Base-by-base conservation (phyloP, 768 basidiomycete genomes). In the Roridomyces roridus region DNA sequence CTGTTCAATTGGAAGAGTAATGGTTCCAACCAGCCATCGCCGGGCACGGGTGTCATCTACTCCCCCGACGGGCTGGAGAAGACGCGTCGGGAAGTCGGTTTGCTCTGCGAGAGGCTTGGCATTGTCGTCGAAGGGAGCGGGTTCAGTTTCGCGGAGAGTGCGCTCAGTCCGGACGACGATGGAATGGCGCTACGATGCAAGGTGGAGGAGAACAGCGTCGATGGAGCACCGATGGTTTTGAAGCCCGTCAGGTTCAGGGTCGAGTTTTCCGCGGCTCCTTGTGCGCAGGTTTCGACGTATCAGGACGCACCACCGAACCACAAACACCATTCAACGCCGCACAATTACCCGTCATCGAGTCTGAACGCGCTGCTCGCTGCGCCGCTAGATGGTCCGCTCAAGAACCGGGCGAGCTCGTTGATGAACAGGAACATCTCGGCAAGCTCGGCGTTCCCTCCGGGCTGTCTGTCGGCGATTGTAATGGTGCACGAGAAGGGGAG, bases 401-500 rank as follows among this genome's bases (percentile, higher is more conserved):
- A 70, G 63, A 44, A 49, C 48, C 69, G 70, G 55, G 51, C 60
- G 59, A 67, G 69, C 47, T 57, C 65, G 45, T 46, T 68, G 51
- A 55, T 67, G 57, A 66, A 54, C 48, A 62, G 57, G 36, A 54
- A 66, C 12, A 50, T 56, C 24, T 59, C 64, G 45, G 64, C 69
- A 15, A 56, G 61, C 47, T 51, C 65, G 24, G 62, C 55, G 49
- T 68, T 76, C 37, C 77, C 79, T 12, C 67, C 70, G 12, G 80
- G 76, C 2, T 75, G 74, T 62, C 58, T 67, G 51, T 91, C 89
- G 39, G 85, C 85, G 39, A 82, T 96, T 58, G 85, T 87, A 51
- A 75, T 98, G 64, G 82, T 91, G 21, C 87, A 92, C 61, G 95
- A 97, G 78, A 97, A 94, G 72, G 96, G 96, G 23, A 92, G 94